Evolutionary conservation across 192 early-diverging fungal species (phyloP).

Genomic region (Linnemannia hyalina): DNA sequence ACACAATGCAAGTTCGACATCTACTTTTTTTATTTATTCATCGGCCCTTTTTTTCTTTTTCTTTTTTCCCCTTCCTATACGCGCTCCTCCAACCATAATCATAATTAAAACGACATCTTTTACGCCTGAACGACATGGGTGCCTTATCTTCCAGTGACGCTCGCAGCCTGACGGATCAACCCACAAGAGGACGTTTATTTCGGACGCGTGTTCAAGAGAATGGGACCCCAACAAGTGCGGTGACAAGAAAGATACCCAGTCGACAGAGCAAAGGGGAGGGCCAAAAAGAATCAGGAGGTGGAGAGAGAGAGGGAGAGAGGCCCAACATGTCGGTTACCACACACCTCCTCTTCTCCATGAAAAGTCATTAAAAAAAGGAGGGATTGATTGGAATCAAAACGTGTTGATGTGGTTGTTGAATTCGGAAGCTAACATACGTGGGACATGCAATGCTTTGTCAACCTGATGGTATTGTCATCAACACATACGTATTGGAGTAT

Average conservation of each 20-base stretch:
- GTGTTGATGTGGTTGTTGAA: too few species aligned
- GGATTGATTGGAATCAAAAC: background rate
- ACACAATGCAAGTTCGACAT: background rate
- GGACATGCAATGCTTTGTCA: background rate
- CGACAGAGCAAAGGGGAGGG: background rate
- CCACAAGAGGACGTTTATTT: background rate
- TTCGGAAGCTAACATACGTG: background rate
- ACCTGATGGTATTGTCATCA: background rate
- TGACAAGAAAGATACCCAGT: background rate
- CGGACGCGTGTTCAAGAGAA: background rate
- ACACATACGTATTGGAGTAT: too few species aligned
- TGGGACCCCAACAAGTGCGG: slow-evolving; percentile 1
- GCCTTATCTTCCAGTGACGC: background rate
- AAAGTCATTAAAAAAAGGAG: background rate
- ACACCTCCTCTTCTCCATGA: background rate
- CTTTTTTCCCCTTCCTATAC: background rate
- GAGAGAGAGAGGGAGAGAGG: background rate
- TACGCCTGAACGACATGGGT: background rate
- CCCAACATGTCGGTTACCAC: background rate
- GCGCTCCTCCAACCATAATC: background rate
- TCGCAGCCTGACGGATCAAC: background rate
- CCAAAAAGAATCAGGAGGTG: background rate
- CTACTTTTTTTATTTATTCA: background rate
- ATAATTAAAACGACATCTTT: slow-evolving; percentile 9
- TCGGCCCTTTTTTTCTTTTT: background rate